Conservation (phyloP, 2,329 filamentous ascomycete species). For the Xenoacremonium recifei region DNA sequence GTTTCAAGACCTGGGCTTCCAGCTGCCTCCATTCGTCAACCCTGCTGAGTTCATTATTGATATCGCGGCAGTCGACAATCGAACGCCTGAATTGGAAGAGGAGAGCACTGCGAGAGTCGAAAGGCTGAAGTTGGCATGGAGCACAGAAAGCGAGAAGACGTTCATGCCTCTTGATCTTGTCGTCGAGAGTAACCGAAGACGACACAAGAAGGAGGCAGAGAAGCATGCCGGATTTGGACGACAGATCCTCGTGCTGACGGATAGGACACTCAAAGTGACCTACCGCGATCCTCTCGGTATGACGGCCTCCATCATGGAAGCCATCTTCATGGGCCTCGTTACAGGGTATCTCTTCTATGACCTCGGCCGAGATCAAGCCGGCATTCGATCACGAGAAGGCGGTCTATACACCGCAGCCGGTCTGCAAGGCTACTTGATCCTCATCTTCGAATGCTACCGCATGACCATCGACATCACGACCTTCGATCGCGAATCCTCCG, state of each 20-base stretch:
- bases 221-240: constrained; percentile 57
- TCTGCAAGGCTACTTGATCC: constrained; percentile 73
- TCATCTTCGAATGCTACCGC: constrained; percentile 75
- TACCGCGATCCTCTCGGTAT: constrained; percentile 77
- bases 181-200: constrained; percentile 6
- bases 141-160: constrained; percentile 30
- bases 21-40: constrained; percentile 70
- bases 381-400: constrained; percentile 72
- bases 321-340: constrained; percentile 67
- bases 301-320: constrained; percentile 67
- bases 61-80: constrained; percentile 70
- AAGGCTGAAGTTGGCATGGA: constrained; percentile 62
- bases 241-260: constrained; percentile 65
- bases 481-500: constrained; percentile 73
- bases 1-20: constrained; percentile 60
- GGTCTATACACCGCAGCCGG: constrained; percentile 70
- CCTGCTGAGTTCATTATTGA: constrained; percentile 77
- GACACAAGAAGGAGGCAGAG: constrained; percentile 22
- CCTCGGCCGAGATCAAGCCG: constrained; percentile 63
- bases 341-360: constrained; percentile 72
- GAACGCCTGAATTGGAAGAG: constrained; percentile 63
- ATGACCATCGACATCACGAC: constrained; percentile 72
- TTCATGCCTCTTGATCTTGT: constrained; percentile 21
- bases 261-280: constrained; percentile 68
- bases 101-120: constrained; percentile 59